Evolutionary conservation across 225 moss, liverwort and hornwort species (phyloP).

Genomic region (Polytrichum commune): DNA sequence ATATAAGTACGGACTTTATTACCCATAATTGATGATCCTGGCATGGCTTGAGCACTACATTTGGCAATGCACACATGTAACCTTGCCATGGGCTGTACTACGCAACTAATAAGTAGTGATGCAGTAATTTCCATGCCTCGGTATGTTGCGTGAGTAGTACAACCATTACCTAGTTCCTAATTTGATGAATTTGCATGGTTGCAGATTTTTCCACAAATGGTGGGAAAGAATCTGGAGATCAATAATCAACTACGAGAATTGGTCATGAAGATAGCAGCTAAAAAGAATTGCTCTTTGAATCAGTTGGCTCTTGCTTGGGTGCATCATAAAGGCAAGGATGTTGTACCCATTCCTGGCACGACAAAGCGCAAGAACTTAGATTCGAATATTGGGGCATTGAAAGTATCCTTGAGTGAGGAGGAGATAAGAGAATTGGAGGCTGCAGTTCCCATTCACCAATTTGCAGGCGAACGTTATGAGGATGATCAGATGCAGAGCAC

Average conservation of each 20-base stretch:
- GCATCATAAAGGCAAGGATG: slow-evolving; percentile 18
- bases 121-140: too few relatives aligned
- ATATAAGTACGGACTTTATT: too few relatives aligned
- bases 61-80: too few relatives aligned
- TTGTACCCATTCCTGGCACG: slow-evolving; percentile 16
- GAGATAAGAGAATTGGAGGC: slow-evolving; percentile 12
- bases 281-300: slow-evolving; percentile 4
- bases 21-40: too few relatives aligned
- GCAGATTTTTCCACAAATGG: slow-evolving; percentile 3
- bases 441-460: slow-evolving; percentile 2
- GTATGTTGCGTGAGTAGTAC: not conserved
- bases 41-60: too few relatives aligned
- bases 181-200: not conserved
- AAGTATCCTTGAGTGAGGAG: not conserved
- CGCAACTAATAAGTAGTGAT: too few relatives aligned
- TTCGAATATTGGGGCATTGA: slow-evolving; percentile 5
- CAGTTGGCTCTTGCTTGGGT: slow-evolving; percentile 21
- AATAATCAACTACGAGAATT: slow-evolving; percentile 2
- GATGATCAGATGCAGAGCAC: not conserved
- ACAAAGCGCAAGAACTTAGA: slow-evolving; percentile 11
- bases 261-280: slow-evolving; percentile 7
- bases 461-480: not conserved
- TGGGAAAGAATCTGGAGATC: slow-evolving; percentile 3
- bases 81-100: too few relatives aligned
- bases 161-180: not conserved